Conservation (phyloP, 2,329 filamentous ascomycete species). For the Nannizziopsis arthrosporioides region DNA sequence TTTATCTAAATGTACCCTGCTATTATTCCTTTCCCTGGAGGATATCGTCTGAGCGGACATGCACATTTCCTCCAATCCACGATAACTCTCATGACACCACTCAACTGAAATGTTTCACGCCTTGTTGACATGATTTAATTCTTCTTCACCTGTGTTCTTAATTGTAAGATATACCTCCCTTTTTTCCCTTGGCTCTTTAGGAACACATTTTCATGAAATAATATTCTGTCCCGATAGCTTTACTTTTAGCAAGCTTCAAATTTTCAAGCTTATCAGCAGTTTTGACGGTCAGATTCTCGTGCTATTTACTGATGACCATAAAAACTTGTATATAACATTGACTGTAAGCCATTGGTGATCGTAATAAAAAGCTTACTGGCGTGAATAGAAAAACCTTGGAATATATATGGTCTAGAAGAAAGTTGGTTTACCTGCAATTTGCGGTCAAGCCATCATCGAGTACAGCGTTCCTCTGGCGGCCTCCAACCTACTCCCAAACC, state of each 20-base stretch:
- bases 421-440: background rate
- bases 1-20: background rate
- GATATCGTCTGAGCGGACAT: too few relatives aligned
- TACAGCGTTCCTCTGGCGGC: conserved; percentile 56
- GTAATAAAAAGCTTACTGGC: background rate
- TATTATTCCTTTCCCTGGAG: background rate
- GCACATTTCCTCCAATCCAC: too few relatives aligned
- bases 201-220: background rate
- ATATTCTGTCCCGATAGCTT: background rate
- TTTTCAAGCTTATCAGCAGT: too few relatives aligned
- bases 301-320: too few relatives aligned
- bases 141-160: background rate
- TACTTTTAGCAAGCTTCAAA: background rate
- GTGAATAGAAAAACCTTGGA: background rate
- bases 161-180: background rate
- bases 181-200: too few relatives aligned
- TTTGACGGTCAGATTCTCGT: too few relatives aligned
- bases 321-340: background rate
- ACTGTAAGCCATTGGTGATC: background rate
- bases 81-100: too few relatives aligned
- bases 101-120: too few relatives aligned
- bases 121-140: background rate
- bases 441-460: conserved; percentile 36
- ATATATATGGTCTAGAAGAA: background rate
- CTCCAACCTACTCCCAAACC: conserved; percentile 60